phyloP scores from a whole-genome alignment of 495 filamentous ascomycete species.

The Acidiella bohemica region DNA sequence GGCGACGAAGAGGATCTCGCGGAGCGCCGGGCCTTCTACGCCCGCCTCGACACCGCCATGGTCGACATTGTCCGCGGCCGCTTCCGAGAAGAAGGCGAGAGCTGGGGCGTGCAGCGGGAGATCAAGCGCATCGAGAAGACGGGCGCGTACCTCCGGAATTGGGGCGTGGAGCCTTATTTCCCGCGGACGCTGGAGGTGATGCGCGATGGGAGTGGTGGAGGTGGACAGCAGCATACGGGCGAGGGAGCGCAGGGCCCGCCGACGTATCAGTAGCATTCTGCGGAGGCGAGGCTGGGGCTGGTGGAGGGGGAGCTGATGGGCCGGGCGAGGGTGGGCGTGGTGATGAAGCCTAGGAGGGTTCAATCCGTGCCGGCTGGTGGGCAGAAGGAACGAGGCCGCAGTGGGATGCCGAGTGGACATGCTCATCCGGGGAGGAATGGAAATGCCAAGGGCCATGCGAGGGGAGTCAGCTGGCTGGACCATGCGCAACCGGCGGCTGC shows the following conservation, averaged over 20 bases:
- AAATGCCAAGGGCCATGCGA: neutral
- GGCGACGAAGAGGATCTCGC: conserved; percentile 32
- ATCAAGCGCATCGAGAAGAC: conserved; percentile 40
- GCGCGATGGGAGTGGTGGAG: conserved; percentile 13
- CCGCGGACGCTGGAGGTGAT: conserved; percentile 35
- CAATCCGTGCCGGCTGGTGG: neutral
- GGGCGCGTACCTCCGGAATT: conserved; percentile 33
- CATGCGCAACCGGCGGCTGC: too few species aligned
- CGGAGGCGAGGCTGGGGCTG: neutral
- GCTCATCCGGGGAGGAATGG: too few species aligned
- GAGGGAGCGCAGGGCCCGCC: conserved; percentile 1
- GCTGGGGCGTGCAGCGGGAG: conserved; percentile 34
- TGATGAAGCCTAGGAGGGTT: conserved; percentile 3
- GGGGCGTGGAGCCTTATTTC: conserved; percentile 37
- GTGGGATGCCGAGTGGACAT: too few species aligned
- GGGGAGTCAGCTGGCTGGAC: neutral
- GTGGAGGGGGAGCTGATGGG: neutral
- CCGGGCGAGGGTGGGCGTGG: conserved; percentile 2
- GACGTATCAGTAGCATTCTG: conserved; percentile 5
- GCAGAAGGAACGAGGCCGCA: too few species aligned
- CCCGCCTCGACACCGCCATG: conserved; percentile 32
- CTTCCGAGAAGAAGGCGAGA: conserved; percentile 30
- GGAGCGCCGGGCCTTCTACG: conserved; percentile 34
- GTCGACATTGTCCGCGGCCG: conserved; percentile 34
- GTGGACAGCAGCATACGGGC: neutral